Evolutionary conservation across 2,329 filamentous ascomycete genomes (phyloP), one percentile per base, ranked within the genome.

Genomic region (Ophiostoma fasciatum): DNA sequence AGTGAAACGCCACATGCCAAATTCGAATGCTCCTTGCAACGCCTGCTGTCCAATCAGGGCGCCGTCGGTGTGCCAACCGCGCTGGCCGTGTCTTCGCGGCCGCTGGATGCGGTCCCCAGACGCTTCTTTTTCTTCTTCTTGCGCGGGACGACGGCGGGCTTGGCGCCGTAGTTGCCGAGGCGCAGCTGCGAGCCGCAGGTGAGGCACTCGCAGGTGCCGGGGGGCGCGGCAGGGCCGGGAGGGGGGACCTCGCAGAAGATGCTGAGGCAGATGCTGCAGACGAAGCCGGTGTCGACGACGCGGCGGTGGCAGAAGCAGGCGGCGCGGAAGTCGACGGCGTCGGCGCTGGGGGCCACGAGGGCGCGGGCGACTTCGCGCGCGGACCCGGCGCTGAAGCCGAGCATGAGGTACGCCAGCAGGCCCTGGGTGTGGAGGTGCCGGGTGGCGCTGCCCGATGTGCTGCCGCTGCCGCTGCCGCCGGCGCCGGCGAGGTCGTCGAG

Each of bases 231-330:
- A 19, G 25, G 22, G 4, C 57, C 56, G 1, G 70, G 29, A 3
- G 57, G 56, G 1, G 70, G 71, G 2, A 68, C 55, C 48, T 72
- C 64, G 59, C 85, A 94, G 54, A 93, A 94, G 49, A 93, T 98
- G 56, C 83, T 93, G 30, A 98, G 64, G 52, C 90, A 98, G 47
- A 98, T 85, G 42, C 83, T 93, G 63, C 90, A 98, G 26, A 98
- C 88, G 53, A 83, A 98, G 8, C 87, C 90, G 2, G 87, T 74
- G 57, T 94, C 84, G 29, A 98, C 79, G 15, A 96, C 84, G 25
- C 74, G 74, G 34, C 88, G 71, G 59, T 98, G 90, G 54, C 90
- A 98, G 61, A 98, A 98, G 54, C 90, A 98, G 4, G 90, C 90
- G n/a, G 92, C 88, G 29, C 90, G 75, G 55, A 98, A 98, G 59